Percentiles rank a stretch among this genome's conserved stretches.
Conservation (phyloP, 805 yeast genomes). For the Saturnispora sanitii region DNA sequence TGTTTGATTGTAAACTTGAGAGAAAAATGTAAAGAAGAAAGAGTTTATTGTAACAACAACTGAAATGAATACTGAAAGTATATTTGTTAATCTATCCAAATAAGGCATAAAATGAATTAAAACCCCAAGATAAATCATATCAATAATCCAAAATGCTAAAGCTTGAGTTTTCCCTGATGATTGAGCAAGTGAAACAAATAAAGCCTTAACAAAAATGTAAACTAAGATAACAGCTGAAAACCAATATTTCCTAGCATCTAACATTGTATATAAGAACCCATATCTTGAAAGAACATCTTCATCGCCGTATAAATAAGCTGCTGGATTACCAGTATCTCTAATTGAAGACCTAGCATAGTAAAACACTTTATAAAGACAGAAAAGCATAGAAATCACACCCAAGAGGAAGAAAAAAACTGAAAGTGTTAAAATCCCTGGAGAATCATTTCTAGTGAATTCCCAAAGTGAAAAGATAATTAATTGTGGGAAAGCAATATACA, state of each 20-base stretch:
- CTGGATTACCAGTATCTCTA: conserved; percentile 61
- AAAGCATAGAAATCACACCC: conserved; percentile 48
- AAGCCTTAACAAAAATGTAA: conserved; percentile 55
- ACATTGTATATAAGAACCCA: conserved; percentile 88
- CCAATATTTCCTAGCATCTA: conserved; percentile 71
- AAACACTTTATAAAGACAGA: conserved; percentile 57
- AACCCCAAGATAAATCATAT: conserved; percentile 55
- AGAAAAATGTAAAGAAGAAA: conserved; percentile 75
- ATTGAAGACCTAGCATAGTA: conserved; percentile 55
- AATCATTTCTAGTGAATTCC: conserved; percentile 77
- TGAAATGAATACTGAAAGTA: conserved; percentile 61
- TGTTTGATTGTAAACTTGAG: conserved; percentile 74
- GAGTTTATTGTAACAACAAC: conserved; percentile 72
- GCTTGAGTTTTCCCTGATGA: conserved; percentile 75
- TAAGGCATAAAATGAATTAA: conserved; percentile 63
- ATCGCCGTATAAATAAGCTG: conserved; percentile 79
- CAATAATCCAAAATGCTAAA: conserved; percentile 64
- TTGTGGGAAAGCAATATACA: conserved; percentile 81
- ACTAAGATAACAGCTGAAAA: conserved; percentile 59
- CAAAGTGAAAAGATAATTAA: conserved; percentile 69
- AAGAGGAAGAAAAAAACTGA: conserved; percentile 64
- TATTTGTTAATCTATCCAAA: conserved; percentile 74
- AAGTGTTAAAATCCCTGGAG: conserved; percentile 79
- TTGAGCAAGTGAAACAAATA: conserved; percentile 74
- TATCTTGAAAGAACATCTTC: conserved; percentile 60